Conservation (phyloP, 2,329 filamentous ascomycete genomes). For the Aspergillus luchuensis region DNA sequence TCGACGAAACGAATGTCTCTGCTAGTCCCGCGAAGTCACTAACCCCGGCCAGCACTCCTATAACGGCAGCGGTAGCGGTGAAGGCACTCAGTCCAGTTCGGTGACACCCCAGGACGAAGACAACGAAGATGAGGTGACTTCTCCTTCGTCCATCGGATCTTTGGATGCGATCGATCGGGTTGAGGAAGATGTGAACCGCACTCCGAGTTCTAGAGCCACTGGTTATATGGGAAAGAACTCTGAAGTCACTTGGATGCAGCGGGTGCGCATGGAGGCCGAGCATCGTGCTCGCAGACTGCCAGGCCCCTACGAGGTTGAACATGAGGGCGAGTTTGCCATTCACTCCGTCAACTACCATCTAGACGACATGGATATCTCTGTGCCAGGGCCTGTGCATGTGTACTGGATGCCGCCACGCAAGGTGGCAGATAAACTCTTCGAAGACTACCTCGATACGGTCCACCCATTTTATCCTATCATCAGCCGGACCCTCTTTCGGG, state of each 20-base stretch:
- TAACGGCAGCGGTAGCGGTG: conserved; percentile 17
- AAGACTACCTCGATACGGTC: conserved; percentile 45
- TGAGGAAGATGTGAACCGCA: conserved; percentile 47
- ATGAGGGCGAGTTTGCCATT: conserved; percentile 36
- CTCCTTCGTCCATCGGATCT: conserved; percentile 43
- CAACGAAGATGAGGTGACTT: conserved; percentile 30
- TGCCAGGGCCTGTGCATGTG: conserved; percentile 43
- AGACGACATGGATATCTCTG: conserved; percentile 47
- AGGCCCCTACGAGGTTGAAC: conserved; percentile 31
- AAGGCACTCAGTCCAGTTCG: conserved; percentile 33
- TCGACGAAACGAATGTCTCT: neutral
- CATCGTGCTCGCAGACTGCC: conserved; percentile 34
- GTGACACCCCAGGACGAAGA: conserved; percentile 34
- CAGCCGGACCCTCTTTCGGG: conserved; percentile 42
- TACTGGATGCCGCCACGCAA: conserved; percentile 46
- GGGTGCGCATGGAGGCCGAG: conserved; percentile 42
- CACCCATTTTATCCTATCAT: conserved; percentile 51
- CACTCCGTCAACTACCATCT: conserved; percentile 45
- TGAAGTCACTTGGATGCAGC: conserved; percentile 50
- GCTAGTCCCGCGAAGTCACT: neutral
- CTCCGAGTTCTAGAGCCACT: conserved; percentile 39
- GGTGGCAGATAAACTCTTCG: conserved; percentile 45
- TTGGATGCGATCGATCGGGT: conserved; percentile 50
- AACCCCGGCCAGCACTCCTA: conserved; percentile 24
- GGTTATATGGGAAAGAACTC: conserved; percentile 52